A percentile compares a stretch with the other conserved stretches of the same genome.
These are phyloP conservation scores for Dendrobium chrysotoxum DNA, from an alignment of 106 monocot species.

Conservation along the genomic window DNA sequence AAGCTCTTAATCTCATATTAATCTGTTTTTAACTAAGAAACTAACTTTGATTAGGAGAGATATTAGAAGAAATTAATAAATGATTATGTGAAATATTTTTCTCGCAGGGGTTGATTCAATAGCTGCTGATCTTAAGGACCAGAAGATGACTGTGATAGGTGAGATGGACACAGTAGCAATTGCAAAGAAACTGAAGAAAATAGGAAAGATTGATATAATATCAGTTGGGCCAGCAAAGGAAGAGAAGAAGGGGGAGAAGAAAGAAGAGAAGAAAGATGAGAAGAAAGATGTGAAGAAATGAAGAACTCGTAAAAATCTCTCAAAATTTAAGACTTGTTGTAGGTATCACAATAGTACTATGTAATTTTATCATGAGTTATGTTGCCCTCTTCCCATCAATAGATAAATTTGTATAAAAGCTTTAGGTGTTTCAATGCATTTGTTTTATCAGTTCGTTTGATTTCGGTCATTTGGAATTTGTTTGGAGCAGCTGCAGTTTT, in stretches of 20 bases:
- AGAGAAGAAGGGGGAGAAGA: constrained; percentile 82
- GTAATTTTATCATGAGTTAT: neutral
- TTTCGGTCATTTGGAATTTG: no score
- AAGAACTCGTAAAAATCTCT: neutral
- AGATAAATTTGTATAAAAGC: neutral
- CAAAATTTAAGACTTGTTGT: neutral
- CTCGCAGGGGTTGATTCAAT: constrained; percentile 70
- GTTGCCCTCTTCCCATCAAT: neutral
- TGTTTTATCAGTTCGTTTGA: no score
- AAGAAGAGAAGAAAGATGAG: constrained; percentile 5
- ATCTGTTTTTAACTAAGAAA: no score
- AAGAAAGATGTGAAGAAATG: constrained; percentile 5
- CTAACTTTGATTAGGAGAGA: no score
- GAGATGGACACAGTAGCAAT: constrained; percentile 69
- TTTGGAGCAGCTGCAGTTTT: no score
- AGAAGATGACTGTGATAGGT: constrained; percentile 76
- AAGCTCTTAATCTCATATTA: no score
- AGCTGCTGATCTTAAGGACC: constrained; percentile 73
- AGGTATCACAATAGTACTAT: neutral
- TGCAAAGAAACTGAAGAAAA: constrained; percentile 80
- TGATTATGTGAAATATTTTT: neutral
- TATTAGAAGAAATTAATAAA: no score
- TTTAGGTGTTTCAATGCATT: no score
- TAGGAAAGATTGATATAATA: constrained; percentile 67
- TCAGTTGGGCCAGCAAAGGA: constrained; percentile 86